Evolutionary conservation across 2,329 filamentous ascomycete genomes (phyloP), one percentile per base, ranked within the genome.

Genomic region (Phaeoacremonium minimum): DNA sequence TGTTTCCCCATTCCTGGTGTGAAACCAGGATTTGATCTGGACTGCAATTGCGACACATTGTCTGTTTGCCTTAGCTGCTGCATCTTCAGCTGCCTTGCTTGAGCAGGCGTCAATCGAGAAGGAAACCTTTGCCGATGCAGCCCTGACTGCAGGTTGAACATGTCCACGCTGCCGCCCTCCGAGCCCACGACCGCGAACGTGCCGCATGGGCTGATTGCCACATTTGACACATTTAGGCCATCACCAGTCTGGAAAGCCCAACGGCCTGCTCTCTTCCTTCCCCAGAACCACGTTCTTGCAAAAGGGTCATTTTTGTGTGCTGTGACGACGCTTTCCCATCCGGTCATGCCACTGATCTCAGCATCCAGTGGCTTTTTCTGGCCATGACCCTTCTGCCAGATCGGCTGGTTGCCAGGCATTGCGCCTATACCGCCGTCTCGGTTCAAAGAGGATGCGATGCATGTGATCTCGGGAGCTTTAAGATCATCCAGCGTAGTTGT

Each of bases 231-330:
- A 51, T 88, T 77, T n/a, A 80, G 76, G 14, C 78, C 77, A 61
- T 98, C 93, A 28, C 84, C 77, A 1, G 90, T 96, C 46, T 86
- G 81, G 48, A 98, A 87, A 1, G 86, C 84, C 93, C 93, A 98
- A 45, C 93, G 76, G 9, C 93, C 93, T 33, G 93, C 90, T 50
- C 85, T 82, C 63, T 94, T 96, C 38, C 88, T 83, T 6, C 91
- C 93, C 90, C 93, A 97, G 63, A 96, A 96, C 93, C 93, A 98
- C 2, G 93, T 97, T 36, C 93, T 80, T 14, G 89, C 93, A 54
- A 78, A 86, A 30, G 81, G 75, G 53, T 97, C 91, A 35, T 84
- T 80, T 52, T 83, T 83, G 56, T 98, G 94, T 8, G 89, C 91
- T 4, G 93, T 98, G 3, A 98, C 79, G 6, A 98, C 82, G 54